A percentile compares a stretch with the other conserved stretches of the same genome.
These are phyloP conservation scores for Pseudonitzschia multistriata DNA, from an alignment of 108 stramenopile species.

Conservation along the genomic window DNA sequence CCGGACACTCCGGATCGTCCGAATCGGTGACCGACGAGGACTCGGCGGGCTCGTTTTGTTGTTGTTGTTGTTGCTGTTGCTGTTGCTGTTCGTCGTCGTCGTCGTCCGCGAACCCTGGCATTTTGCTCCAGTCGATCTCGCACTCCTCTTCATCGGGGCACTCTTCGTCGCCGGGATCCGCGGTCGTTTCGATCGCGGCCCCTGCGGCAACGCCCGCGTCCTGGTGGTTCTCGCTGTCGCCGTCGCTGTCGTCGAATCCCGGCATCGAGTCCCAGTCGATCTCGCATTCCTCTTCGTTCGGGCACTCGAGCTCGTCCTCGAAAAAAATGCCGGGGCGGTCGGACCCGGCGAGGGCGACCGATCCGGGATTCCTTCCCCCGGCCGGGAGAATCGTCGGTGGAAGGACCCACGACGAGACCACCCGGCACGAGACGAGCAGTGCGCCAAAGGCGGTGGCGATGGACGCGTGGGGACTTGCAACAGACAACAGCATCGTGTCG, in stretches of 20 bases:
- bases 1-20: conserved; percentile 20
- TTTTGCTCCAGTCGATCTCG: conserved; percentile 36
- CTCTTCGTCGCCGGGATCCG: conserved; percentile 9
- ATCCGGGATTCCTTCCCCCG: neutral
- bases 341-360: neutral
- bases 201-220: too few relatives aligned
- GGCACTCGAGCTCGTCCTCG: conserved; percentile 11
- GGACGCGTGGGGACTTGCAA: too few relatives aligned
- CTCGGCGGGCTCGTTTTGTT: too few relatives aligned
- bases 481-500: neutral
- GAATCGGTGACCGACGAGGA: neutral
- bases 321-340: neutral
- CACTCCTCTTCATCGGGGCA: conserved; percentile 39
- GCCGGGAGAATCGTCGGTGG: neutral
- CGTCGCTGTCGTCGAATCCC: conserved; percentile 19
- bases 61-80: neutral
- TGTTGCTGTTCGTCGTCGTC: conserved; percentile 8
- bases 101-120: conserved; percentile 28
- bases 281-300: conserved; percentile 39
- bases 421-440: neutral
- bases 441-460: neutral
- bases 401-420: neutral
- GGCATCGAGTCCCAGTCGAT: conserved; percentile 40
- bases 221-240: neutral
- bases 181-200: neutral